Conservation (phyloP, 768 basidiomycete genomes). For the Suillus cothurnatus region DNA sequence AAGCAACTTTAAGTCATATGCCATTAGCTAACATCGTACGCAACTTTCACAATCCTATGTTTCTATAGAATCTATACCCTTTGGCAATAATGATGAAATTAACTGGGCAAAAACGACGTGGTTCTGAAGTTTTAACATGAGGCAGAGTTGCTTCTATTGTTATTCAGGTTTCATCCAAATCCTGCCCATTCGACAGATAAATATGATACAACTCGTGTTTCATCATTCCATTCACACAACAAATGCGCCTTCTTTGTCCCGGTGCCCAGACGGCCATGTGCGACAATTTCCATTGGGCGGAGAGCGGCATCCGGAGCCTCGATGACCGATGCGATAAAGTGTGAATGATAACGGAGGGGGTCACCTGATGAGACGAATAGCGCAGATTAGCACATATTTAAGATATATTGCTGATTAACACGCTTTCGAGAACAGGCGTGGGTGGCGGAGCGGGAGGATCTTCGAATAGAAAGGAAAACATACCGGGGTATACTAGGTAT, state of each 20-base stretch:
- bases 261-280: slow-evolving; percentile 93
- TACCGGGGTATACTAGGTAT: slow-evolving; percentile 95
- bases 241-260: slow-evolving; percentile 97
- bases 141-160: neutral
- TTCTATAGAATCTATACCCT: neutral
- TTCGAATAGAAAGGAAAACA: slow-evolving; percentile 22
- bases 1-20: neutral
- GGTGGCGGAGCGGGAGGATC: neutral
- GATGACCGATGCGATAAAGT: slow-evolving; percentile 86
- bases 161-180: slow-evolving; percentile 54
- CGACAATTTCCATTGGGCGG: slow-evolving; percentile 91
- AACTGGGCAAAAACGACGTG: neutral
- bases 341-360: slow-evolving; percentile 94
- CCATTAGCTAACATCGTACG: neutral
- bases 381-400: slow-evolving; percentile 11
- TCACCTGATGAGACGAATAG: slow-evolving; percentile 58
- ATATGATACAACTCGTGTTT: slow-evolving; percentile 64
- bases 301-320: slow-evolving; percentile 61
- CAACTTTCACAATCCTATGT: neutral
- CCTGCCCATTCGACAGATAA: slow-evolving; percentile 90
- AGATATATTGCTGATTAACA: slow-evolving; percentile 2
- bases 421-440: slow-evolving; percentile 3
- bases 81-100: neutral
- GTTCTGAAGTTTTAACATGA: neutral
- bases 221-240: slow-evolving; percentile 86